Base-by-base conservation (phyloP, 2,329 filamentous ascomycete species). In the Penicillium sp. region DNA sequence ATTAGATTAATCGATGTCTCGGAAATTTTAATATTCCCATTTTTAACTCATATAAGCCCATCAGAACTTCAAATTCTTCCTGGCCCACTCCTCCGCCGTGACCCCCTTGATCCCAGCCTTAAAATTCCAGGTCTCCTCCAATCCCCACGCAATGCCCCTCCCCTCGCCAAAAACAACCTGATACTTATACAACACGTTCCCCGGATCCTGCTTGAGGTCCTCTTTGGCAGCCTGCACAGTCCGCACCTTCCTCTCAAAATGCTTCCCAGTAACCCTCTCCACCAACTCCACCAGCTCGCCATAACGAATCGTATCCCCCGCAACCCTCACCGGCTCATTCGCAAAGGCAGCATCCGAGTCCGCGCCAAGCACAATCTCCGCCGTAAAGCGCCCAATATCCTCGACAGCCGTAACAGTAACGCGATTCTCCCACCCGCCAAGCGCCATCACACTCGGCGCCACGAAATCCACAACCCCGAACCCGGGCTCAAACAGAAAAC, bases 291-390 rank as follows among this genome's bases (percentile, higher is more conserved):
- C 87, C 49, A 90, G 66, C 47, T 79, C 66, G 1, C 63, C 71
- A 75, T 90, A 91, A 15, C 79, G 83, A 3, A 90, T 67, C 0
- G 88, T 90, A 63, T 91, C 86, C 0, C 89, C 88, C 0, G 84
- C 86, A 3, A 84, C 80, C 71, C 82, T 89, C 0, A 90, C 78
- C 1, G 88, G 80, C n/a, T 79, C 72, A 13, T 78, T 77, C 54
- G 23, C 70, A 68, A 56, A 77, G 56, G 58, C 73, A 61, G 54
- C 74, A 69, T 29, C 62, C 51, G 3, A 74, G 64, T 58, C 29
- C 4, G 23, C 15, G 44, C 60, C 63, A 7, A 70, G 61, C 2
- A 88, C 76, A 49, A 88, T 70, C 58, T 87, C 84, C 0, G 86
- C 87, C 9, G 85, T 84, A 53, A 88, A 77, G 15, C 72, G 76